Base-by-base conservation (phyloP, 2,329 filamentous ascomycete species). In the Colletotrichum cordylinicola region DNA sequence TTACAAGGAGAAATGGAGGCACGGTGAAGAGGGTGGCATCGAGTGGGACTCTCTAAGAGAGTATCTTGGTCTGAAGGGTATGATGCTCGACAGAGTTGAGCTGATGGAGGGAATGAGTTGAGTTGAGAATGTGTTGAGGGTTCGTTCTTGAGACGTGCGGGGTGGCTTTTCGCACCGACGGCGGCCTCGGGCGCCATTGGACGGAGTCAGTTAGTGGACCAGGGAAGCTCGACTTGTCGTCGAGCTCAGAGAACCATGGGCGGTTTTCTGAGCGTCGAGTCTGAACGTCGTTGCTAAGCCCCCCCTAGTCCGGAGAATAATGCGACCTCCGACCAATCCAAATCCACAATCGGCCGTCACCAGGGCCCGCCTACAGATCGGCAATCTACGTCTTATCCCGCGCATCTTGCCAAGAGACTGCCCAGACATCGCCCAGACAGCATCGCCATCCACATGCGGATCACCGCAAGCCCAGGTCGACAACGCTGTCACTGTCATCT, bases 21-120 rank as follows among this genome's bases (percentile, higher is more conserved):
- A 94, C 82, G 97, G 97, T 2, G 96, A 98, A 82, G 97, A 99
- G 85, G 94, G 96, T 78, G 96, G 97, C 0, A 90, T 92, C 69
- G 96, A 98, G 77, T 99, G 97, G 95, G 94, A 98, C 80, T 91
- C 90, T 37, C 87, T 99, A 78, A 92, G 93, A 79, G 95, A 98
- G 85, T 97, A 95, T 85, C 92, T 96, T 80, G 92, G 94, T 48
- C 90, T 94, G 81, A 93, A 94, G 82, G 94, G 94, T 33, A 98
- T 98, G 96, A 90, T 98, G 79, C 87, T 99, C 68, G 97, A 99
- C 85, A 93, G 93, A 78, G 93, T 95, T 18, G 94, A 96, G 82
- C 90, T 98, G 80, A 96, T 98, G 95, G 93, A 95, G 79, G 97
- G 96, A 21, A 98, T 98, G 96, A 86, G 82, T 61, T 78, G 72